A percentile compares a stretch with the other conserved stretches of the same genome.
Conservation (phyloP, 1,139 yeast genomes). For the Lodderomyces oxycetoniae region DNA sequence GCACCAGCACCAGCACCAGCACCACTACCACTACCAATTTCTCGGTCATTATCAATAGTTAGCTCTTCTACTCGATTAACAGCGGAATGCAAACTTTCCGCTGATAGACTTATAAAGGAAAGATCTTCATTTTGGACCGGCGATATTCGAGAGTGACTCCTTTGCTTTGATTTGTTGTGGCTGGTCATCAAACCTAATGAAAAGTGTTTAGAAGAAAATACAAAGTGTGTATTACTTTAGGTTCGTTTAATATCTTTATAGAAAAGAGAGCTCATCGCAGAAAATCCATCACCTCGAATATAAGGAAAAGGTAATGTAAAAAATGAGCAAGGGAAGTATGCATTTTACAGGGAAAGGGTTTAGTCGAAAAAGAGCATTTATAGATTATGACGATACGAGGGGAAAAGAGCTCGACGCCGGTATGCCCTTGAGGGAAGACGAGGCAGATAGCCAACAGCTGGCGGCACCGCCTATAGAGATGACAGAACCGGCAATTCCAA, state of each 20-base stretch:
- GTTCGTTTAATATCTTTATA: no score
- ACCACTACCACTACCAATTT: background rate
- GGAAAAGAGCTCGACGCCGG: no score
- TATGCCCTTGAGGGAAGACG: no score
- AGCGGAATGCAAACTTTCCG: background rate
- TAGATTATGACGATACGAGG: conserved; percentile 4
- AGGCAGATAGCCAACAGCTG: no score
- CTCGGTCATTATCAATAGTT: background rate
- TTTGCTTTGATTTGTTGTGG: conserved; percentile 8
- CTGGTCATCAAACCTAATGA: no score
- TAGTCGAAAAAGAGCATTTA: conserved; percentile 2
- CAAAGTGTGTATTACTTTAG: no score
- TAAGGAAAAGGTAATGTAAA: background rate
- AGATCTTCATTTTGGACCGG: conserved; percentile 18
- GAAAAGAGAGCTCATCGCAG: no score
- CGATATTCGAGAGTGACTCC: conserved; percentile 19
- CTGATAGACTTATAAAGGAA: conserved; percentile 8
- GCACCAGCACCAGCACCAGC: background rate
- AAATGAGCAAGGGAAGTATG: background rate
- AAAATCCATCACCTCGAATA: no score
- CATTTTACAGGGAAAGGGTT: conserved; percentile 2
- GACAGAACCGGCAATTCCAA: no score
- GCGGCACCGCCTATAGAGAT: no score
- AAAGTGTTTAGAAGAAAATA: no score
- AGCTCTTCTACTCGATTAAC: background rate